Evolutionary conservation across 2,329 filamentous ascomycete species (phyloP).

Genomic region (Ramichloridium luteum): DNA sequence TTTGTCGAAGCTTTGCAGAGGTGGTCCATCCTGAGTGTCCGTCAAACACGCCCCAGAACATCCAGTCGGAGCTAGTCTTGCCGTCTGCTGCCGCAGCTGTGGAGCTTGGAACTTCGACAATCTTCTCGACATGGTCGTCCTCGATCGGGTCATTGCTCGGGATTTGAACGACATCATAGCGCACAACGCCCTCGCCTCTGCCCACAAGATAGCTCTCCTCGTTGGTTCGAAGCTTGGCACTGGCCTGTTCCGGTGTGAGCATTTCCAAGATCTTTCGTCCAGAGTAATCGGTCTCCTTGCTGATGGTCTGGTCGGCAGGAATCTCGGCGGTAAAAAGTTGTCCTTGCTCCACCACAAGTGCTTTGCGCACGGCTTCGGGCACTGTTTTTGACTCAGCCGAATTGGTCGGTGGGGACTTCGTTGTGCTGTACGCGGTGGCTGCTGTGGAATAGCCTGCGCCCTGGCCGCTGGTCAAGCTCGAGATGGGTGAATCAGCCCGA

Average conservation of each 20-base stretch:
- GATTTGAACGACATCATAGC: constrained; percentile 89
- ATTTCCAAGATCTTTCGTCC: constrained; percentile 85
- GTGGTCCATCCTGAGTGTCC: constrained; percentile 98
- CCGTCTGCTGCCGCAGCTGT: constrained; percentile 43
- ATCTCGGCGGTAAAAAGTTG: constrained; percentile 81
- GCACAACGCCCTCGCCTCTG: constrained; percentile 76
- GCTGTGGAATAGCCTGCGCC: constrained; percentile 23
- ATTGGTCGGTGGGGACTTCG: constrained; percentile 13
- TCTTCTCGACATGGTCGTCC: constrained; percentile 96
- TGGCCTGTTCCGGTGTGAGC: constrained; percentile 89
- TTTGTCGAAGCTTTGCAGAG: constrained; percentile 86
- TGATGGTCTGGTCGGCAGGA: constrained; percentile 72
- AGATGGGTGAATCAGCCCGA: constrained; percentile 9
- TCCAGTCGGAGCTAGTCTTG: constrained; percentile 69
- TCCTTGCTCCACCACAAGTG: constrained; percentile 80
- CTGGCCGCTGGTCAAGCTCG: constrained; percentile 15
- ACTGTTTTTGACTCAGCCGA: constrained; percentile 23
- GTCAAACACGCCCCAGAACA: constrained; percentile 99
- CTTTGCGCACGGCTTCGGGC: constrained; percentile 47
- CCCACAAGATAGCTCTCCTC: constrained; percentile 89
- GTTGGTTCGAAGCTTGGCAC: constrained; percentile 72
- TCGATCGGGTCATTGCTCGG: constrained; percentile 97
- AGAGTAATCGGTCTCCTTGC: constrained; percentile 75
- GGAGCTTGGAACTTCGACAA: constrained; percentile 69
- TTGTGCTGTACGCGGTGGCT: constrained; percentile 12